Evolutionary conservation across 148 eudicot genomes (phyloP).

Genomic region (Fallopia convolvulus): DNA sequence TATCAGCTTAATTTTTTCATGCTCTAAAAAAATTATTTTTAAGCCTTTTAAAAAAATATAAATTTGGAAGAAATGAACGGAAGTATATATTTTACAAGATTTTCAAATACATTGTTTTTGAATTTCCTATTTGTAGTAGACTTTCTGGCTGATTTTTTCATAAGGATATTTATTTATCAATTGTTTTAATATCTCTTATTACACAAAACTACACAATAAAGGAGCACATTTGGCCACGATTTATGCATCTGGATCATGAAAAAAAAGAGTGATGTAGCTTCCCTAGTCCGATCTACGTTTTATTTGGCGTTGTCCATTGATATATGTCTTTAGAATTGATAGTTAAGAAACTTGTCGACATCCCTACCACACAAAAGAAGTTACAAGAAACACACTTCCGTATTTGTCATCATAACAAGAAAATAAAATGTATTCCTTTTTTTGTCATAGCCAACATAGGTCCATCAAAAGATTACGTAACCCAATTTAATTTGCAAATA

Average conservation of each 20-base stretch:
- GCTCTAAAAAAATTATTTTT: too few relatives aligned
- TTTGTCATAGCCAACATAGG: not conserved
- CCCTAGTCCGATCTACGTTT: not conserved
- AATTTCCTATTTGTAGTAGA: too few relatives aligned
- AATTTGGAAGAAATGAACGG: too few relatives aligned
- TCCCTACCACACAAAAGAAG: not conserved
- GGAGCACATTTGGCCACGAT: conserved; percentile 8
- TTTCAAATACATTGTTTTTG: too few relatives aligned
- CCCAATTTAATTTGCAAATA: not conserved
- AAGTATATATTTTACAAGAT: too few relatives aligned
- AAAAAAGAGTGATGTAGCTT: not conserved
- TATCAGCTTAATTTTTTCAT: too few relatives aligned
- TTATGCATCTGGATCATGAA: not conserved
- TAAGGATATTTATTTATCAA: too few relatives aligned
- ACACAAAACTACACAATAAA: not conserved
- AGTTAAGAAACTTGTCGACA: not conserved
- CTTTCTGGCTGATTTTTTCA: too few relatives aligned
- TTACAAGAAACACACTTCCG: not conserved
- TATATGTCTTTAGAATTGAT: not conserved
- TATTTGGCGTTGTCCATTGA: not conserved
- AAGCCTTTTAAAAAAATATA: too few relatives aligned
- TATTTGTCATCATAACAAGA: not conserved
- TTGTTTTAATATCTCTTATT: too few relatives aligned
- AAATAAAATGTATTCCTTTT: not conserved
- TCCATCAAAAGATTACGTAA: not conserved